Evolutionary conservation across 106 monocot genomes (phyloP), one percentile per base, ranked within the genome.

Genomic region (Narthecium ossifragum): DNA sequence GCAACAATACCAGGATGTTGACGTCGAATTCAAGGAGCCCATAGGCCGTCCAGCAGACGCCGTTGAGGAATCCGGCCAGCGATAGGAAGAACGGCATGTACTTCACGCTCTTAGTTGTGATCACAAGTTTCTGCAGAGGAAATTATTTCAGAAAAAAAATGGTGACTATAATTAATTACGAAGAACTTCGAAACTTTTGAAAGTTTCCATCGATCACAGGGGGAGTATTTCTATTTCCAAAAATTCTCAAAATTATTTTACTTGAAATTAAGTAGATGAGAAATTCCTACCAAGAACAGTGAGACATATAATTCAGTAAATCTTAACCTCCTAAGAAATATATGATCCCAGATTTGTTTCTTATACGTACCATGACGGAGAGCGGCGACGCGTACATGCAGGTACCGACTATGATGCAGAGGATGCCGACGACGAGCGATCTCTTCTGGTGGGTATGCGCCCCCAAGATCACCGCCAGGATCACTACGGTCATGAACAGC

Each of bases 301-400:
- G 23, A 3, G 23, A 24, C 20, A 24, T 23, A 24, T 47, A 18
- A 14, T 17, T 0, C 1, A 47, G 6, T n/a, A 20, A 3, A 47
- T 3, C 1, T 14, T 6, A 47, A 18, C 6, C n/a, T n/a, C n/a
- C n/a, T n/a, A n/a, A 47, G 0, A 47, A 17, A 11, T 17, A 1
- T 1, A 47, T 14, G 1, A 47, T 14, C 6, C 12, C 2, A 34
- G 15, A 2, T 6, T 21, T 39, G 18, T 6, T 0, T 7, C 8
- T 8, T 14, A 9, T 6, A 59, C 26, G n/a, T 65, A 86, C 86
- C 79, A 83, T 88, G 73, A 83, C 14, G 0, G 76, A 59, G 8
- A 83, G 67, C 0, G 85, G 85, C 1, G 85, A 66, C 20, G 76
- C 90, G 47, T 90, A 85, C 90, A 90, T 85, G 60, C 40, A 47